Percentiles rank a stretch among this genome's conserved stretches.
Conservation (phyloP, 306 rosid species). For the Trifolium dubium region DNA sequence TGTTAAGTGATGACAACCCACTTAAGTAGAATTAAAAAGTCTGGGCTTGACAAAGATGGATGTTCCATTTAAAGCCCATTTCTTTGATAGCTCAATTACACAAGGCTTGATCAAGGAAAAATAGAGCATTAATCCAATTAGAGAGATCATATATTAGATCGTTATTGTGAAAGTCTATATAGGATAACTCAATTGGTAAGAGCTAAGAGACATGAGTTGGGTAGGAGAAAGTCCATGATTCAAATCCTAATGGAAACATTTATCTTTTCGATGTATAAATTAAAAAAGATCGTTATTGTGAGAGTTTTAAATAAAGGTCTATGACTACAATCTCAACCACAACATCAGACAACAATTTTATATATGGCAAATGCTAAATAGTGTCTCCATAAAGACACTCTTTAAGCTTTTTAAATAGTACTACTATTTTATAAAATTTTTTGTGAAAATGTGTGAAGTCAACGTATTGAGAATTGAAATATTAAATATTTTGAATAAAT, state of each 20-base stretch:
- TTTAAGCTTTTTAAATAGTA: no score
- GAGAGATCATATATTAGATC: not conserved
- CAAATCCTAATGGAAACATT: no score
- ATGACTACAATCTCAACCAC: not conserved
- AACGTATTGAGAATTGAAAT: no score
- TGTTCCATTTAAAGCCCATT: slow-evolving; percentile 30
- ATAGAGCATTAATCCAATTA: not conserved
- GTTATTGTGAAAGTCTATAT: not conserved
- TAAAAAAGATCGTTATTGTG: not conserved
- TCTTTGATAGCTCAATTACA: not conserved
- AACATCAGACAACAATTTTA: not conserved
- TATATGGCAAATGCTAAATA: no score
- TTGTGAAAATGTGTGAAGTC: no score
- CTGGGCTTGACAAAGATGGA: slow-evolving; percentile 9
- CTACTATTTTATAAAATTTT: no score
- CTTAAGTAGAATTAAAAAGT: not conserved
- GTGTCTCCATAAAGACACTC: no score
- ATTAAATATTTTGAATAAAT: no score
- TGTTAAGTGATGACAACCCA: not conserved
- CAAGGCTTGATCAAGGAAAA: not conserved
- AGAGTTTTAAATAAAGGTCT: not conserved
- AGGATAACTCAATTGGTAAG: no score
- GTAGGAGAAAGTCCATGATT: no score
- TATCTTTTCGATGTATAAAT: no score
- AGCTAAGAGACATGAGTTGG: no score